Percentiles rank a stretch among this genome's conserved stretches.
phyloP scores from a whole-genome alignment of 139 green algal species.

The Spirogloea muscicola region DNA sequence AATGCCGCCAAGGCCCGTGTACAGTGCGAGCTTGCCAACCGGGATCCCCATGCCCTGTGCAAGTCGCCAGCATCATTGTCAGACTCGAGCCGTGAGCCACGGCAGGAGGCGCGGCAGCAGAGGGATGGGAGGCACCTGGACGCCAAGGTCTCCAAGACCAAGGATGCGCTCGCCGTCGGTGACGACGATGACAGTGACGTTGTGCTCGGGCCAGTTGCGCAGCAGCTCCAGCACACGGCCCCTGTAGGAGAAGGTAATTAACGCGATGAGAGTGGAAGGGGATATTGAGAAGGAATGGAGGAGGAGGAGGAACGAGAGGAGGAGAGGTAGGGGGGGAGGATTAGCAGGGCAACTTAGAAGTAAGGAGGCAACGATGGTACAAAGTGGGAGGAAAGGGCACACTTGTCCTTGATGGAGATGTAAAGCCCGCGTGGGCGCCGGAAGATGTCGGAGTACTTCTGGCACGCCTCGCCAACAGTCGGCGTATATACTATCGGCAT shows the following conservation, averaged over 20 bases:
- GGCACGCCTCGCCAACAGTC: conserved; percentile 62
- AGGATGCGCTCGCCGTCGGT: conserved; percentile 74
- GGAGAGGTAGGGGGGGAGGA: too few relatives aligned
- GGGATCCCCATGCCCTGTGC: conserved; percentile 79
- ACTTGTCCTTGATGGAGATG: conserved; percentile 45
- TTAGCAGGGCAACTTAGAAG: too few relatives aligned
- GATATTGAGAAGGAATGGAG: not conserved
- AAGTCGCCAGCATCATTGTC: too few relatives aligned
- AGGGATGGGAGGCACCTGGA: too few relatives aligned
- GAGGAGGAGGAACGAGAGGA: too few relatives aligned
- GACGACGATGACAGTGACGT: conserved; percentile 73
- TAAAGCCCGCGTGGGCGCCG: conserved; percentile 82
- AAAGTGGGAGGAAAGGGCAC: too few relatives aligned
- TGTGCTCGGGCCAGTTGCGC: conserved; percentile 58
- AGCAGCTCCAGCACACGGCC: conserved; percentile 56
- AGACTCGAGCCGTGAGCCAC: too few relatives aligned
- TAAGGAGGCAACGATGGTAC: too few relatives aligned
- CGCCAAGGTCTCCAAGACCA: conserved; percentile 76
- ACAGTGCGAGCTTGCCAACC: conserved; percentile 76
- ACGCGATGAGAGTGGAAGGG: not conserved
- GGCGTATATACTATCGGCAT: conserved; percentile 78
- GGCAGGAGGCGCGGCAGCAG: too few relatives aligned
- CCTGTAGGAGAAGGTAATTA: conserved; percentile 52
- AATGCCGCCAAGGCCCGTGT: conserved; percentile 60
- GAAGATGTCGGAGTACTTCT: conserved; percentile 53